A percentile compares a stretch with the other conserved stretches of the same genome.
phyloP scores from a whole-genome alignment of 2,329 filamentous ascomycete species.

The Talaromyces rugulosus region DNA sequence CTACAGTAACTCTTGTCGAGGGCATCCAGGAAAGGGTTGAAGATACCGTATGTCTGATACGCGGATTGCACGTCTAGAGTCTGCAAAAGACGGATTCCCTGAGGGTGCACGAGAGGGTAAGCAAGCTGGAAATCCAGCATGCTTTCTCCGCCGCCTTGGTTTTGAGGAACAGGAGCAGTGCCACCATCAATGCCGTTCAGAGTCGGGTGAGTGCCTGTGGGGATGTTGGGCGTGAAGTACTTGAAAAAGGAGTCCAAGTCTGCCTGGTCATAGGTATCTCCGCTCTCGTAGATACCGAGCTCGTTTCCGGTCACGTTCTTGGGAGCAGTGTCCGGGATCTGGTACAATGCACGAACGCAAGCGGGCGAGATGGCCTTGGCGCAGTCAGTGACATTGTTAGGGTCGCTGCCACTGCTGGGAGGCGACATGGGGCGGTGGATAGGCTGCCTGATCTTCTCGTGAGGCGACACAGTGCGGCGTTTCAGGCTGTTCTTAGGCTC shows the following conservation, averaged over 20 bases:
- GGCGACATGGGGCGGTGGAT: neutral
- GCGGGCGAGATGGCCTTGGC: neutral
- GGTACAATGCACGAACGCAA: slow-evolving; percentile 5
- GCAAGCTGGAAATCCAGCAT: slow-evolving; percentile 3
- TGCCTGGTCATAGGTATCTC: neutral
- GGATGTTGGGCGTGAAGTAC: neutral
- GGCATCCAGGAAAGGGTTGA: slow-evolving; percentile 8
- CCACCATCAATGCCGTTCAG: slow-evolving; percentile 4
- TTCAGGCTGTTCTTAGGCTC: neutral
- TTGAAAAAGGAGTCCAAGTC: neutral
- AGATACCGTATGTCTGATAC: neutral
- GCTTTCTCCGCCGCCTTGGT: neutral
- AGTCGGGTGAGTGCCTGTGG: neutral
- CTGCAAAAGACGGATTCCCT: slow-evolving; percentile 3
- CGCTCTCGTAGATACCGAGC: slow-evolving; percentile 2
- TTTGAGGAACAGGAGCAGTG: neutral
- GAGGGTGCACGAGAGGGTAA: slow-evolving; percentile 3
- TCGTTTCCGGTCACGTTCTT: slow-evolving; percentile 1
- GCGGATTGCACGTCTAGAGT: neutral
- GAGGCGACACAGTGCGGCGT: neutral
- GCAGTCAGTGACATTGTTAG: neutral
- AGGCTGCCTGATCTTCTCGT: neutral
- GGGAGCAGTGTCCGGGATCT: neutral
- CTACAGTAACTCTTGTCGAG: slow-evolving; percentile 7
- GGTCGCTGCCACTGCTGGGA: neutral